phyloP scores from a whole-genome alignment of 2,329 filamentous ascomycete species.

The Hymenoscyphus fructigenus region DNA sequence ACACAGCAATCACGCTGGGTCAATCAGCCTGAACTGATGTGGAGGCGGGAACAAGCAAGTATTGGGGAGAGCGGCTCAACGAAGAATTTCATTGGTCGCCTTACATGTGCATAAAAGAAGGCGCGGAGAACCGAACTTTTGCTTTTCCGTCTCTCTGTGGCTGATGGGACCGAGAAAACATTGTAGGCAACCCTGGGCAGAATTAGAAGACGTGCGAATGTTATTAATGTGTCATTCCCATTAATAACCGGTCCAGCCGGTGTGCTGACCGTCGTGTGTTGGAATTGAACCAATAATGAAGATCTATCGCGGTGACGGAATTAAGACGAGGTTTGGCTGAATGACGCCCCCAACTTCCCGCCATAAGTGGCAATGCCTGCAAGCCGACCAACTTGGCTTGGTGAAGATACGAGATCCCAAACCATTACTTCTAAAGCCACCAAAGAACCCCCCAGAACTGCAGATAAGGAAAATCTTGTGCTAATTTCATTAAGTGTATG shows the following conservation, averaged over 20 bases:
- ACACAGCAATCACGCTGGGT: background rate
- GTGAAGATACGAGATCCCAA: background rate
- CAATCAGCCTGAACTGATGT: background rate
- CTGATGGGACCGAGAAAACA: background rate
- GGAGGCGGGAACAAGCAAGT: background rate
- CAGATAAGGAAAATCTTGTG: no score
- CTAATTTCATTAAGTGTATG: no score
- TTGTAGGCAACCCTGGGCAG: background rate
- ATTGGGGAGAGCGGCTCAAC: background rate
- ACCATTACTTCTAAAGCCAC: no score
- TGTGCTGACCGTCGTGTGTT: background rate
- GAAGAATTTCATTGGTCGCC: background rate
- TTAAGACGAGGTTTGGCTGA: background rate
- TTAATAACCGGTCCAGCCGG: background rate
- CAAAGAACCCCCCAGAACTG: no score
- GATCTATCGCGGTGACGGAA: background rate
- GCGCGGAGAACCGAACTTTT: background rate
- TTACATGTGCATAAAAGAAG: background rate
- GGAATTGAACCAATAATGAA: background rate
- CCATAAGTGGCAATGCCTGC: background rate
- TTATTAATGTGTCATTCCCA: background rate
- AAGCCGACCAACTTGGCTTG: background rate
- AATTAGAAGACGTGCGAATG: background rate
- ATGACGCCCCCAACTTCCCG: background rate
- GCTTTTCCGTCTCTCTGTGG: background rate